phyloP scores from a whole-genome alignment of 306 rosid genomes.

The Sindora glabra region DNA sequence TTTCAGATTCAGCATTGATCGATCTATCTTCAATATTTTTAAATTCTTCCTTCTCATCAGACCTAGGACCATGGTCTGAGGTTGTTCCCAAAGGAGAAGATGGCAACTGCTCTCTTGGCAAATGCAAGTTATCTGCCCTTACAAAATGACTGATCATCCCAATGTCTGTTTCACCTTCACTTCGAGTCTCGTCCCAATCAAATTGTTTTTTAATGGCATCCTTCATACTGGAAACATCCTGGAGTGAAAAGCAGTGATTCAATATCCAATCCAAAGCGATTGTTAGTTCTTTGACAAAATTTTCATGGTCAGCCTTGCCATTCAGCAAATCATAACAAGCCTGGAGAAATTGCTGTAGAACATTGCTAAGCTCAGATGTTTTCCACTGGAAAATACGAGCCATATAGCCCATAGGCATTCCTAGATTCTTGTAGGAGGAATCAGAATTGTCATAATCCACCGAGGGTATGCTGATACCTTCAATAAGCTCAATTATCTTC shows the following conservation, averaged over 20 bases:
- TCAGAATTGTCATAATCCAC: conserved; percentile 33
- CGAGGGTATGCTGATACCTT: conserved; percentile 56
- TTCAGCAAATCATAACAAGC: conserved; percentile 59
- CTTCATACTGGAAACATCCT: conserved; percentile 86
- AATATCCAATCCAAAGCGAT: conserved; percentile 78
- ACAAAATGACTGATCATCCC: conserved; percentile 36
- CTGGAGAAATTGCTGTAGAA: conserved; percentile 54
- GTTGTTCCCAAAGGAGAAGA: conserved; percentile 13
- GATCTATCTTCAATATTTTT: conserved; percentile 25
- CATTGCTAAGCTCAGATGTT: conserved; percentile 50
- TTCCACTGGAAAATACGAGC: conserved; percentile 92
- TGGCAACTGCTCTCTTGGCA: conserved; percentile 18
- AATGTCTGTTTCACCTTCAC: conserved; percentile 66
- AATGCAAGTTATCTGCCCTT: conserved; percentile 29
- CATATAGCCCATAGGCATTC: conserved; percentile 51
- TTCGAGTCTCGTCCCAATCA: conserved; percentile 80
- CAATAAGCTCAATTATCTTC: conserved; percentile 77
- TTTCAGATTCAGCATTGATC: conserved; percentile 25
- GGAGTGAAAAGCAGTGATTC: conserved; percentile 86
- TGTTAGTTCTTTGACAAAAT: conserved; percentile 42
- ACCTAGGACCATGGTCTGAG: conserved; percentile 26
- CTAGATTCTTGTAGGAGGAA: conserved; percentile 30
- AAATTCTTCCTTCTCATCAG: conserved; percentile 26
- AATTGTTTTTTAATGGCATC: conserved; percentile 71
- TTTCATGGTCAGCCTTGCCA: conserved; percentile 49